Evolutionary conservation across 176 grass and related monocot species (phyloP).

Genomic region (barley (Hordeum vulgare)): MorexV3_pseudomolecules_assembly NC_058521.1:14789548-14790047

Average conservation of each 20-base stretch:
- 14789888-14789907: not conserved
- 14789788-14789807: constrained; percentile 34
- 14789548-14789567: not conserved
- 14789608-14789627: not conserved
- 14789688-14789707: not conserved
- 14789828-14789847: constrained; percentile 13
- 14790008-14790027: no score
- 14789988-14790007: no score
- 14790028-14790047: no score
- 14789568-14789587: not conserved
- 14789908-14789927: not conserved
- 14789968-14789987: no score
- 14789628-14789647: not conserved
- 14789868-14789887: constrained; percentile 20
- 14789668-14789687: not conserved
- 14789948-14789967: no score
- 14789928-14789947: not conserved
- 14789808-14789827: not conserved
- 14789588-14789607: constrained; percentile 1
- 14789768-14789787: constrained; percentile 24
- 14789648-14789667: not conserved
- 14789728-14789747: constrained; percentile 29
- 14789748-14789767: not conserved
- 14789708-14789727: not conserved
- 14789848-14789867: constrained; percentile 26